Evolutionary conservation across 768 basidiomycete genomes (phyloP).

Genomic region (Boletales sp.): DNA sequence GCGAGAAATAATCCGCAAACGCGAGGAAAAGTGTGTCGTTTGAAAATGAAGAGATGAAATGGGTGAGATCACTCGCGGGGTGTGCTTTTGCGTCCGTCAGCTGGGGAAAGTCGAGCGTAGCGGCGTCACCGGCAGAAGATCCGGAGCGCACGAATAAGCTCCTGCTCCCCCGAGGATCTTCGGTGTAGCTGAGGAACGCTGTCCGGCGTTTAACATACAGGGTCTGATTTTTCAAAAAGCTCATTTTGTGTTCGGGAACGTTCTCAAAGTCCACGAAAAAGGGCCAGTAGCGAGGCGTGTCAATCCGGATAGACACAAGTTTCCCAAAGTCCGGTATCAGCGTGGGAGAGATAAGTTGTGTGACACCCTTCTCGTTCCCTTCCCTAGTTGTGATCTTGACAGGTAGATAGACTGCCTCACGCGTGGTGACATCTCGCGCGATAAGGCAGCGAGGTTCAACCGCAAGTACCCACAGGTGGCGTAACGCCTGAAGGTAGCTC

Average conservation of each 20-base stretch:
- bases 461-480: slow-evolving; percentile 95
- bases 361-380: slow-evolving; percentile 55
- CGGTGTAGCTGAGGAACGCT: slow-evolving; percentile 89
- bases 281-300: slow-evolving; percentile 95
- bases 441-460: slow-evolving; percentile 91
- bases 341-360: slow-evolving; percentile 87
- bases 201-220: slow-evolving; percentile 90
- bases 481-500: slow-evolving; percentile 85
- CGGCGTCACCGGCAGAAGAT: slow-evolving; percentile 78
- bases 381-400: slow-evolving; percentile 83
- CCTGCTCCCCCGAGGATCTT: slow-evolving; percentile 90
- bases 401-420: slow-evolving; percentile 88
- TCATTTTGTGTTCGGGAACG: slow-evolving; percentile 62
- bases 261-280: slow-evolving; percentile 78
- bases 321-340: slow-evolving; percentile 86
- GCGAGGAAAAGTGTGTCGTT: slow-evolving; percentile 76
- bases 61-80: slow-evolving; percentile 69
- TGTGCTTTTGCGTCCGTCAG: slow-evolving; percentile 62
- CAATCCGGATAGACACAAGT: slow-evolving; percentile 78
- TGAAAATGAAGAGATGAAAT: slow-evolving; percentile 86
- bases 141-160: slow-evolving; percentile 89
- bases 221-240: slow-evolving; percentile 73
- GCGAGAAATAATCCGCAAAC: slow-evolving; percentile 76
- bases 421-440: slow-evolving; percentile 88
- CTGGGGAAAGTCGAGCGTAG: slow-evolving; percentile 82